Evolutionary conservation across 306 rosid species (phyloP), one percentile per base, ranked within the genome.

Genomic region (Corylus heterophylla): DNA sequence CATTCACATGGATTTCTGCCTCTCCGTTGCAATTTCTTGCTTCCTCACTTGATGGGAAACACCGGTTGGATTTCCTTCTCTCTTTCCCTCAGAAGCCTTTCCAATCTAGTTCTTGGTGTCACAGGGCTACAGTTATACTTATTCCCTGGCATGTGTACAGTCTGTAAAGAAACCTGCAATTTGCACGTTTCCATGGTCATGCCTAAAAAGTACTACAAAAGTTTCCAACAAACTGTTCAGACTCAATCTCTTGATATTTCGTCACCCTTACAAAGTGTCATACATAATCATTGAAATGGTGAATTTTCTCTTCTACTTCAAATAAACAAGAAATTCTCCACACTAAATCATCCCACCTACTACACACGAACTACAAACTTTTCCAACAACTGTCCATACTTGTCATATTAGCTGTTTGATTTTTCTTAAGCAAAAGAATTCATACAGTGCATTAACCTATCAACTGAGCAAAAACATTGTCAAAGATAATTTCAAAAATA

Each of bases 51-150:
- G 81, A 54, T 22, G 79, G 89, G 71, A 45, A 52, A 37, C 78
- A 42, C 71, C 68, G 86, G 84, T 50, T 86, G 25, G 91, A 87
- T 85, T 84, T 94, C 87, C 97, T 89, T 66, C 89, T 25, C 95
- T 78, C 98, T 94, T 78, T 94, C 98, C 88, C 97, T 89, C 67
- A 94, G 87, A 81, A 94, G 95, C 87, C 98, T 92, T 79, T 92
- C 98, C 86, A 94, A 62, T 84, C 97, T 86, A 51, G 94, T 89
- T 83, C 87, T 88, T 37, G 97, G 95, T 66, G 97, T 89, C 72
- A 85, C 45, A 54, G 97, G 91, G 82, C 80, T 78, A 84, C 85
- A 22, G 81, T 59, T 88, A 83, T 85, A 87, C 76, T 85, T 94
- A 92, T 92, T 90, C 89, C 88, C 92, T 72, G 75, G 92, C 94